Evolutionary conservation across 345 rosid species (phyloP), one percentile per base, ranked within the genome.

Genomic region (Anastatica hierochuntica): DNA sequence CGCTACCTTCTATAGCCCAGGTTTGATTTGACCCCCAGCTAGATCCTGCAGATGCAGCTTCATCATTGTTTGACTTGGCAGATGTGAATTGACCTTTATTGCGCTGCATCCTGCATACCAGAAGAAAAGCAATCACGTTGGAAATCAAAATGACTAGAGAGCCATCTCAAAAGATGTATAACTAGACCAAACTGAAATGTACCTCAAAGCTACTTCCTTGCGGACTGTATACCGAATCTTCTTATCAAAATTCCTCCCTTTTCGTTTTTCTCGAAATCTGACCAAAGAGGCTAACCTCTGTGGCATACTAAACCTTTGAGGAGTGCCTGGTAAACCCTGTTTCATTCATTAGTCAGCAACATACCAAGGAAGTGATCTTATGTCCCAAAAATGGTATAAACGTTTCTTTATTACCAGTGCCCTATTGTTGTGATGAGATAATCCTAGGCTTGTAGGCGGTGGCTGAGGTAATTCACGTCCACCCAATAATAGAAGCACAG

Each of bases 181-280:
- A 29, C 8, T 29, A 39, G 33, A 38, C 43, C 43, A 59, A 37
- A 36, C 43, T 29, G 48, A 23, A 14, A 10, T 16, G 36, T 80
- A 77, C 86, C 86, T 72, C 45, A 80, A 75, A 57, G 83, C 86
- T 14, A 75, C 86, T 67, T 80, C 86, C 69, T 80, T 77, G 31
- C 86, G 79, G 39, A 80, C 79, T 7, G 86, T 73, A 40, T 77
- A 80, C n/a, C 80, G 69, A 59, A 77, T 77, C 72, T 77, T 80
- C 77, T 80, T 80, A 48, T 77, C 86, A 56, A 80, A 80, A 53
- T 80, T 80, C 51, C 83, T 65, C 20, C 74, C 83, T 73, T 75
- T 77, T 23, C 83, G 72, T 72, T 80, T 80, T 61, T 73, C 86
- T 23, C 83, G 77, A 47, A 80, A 80, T 64, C 83, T 80, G 27